phyloP scores from a whole-genome alignment of 257 asterid species.

The Leonotis leonurus region DNA sequence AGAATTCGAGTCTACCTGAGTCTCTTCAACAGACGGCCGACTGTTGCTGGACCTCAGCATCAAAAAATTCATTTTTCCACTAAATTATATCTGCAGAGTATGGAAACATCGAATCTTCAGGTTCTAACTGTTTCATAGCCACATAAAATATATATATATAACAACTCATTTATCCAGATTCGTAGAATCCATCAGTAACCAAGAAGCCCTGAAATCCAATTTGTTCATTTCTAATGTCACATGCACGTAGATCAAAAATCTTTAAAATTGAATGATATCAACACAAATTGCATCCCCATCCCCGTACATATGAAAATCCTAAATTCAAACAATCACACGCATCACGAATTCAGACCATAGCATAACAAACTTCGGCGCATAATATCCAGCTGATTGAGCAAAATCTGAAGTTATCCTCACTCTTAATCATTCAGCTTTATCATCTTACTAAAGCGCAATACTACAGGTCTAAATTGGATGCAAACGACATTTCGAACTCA shows the following conservation, averaged over 20 bases:
- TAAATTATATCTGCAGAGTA: constrained; percentile 27
- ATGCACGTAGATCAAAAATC: constrained; percentile 3
- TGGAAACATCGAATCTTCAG: constrained; percentile 1
- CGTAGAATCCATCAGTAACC: background rate
- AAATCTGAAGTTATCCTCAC: constrained; percentile 14
- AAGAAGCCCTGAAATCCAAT: constrained; percentile 7
- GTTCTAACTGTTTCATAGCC: background rate
- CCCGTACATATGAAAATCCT: background rate
- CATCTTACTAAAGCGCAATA: background rate
- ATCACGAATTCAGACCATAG: constrained; percentile 8
- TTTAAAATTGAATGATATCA: background rate
- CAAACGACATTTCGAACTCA: constrained; percentile 1
- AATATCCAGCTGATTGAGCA: constrained; percentile 9
- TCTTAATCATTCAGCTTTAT: constrained; percentile 4
- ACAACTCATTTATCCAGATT: background rate
- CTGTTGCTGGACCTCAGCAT: constrained; percentile 69
- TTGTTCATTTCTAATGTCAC: background rate
- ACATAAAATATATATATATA: background rate
- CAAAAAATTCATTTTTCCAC: constrained; percentile 78
- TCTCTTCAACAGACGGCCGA: constrained; percentile 52
- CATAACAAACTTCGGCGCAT: constrained; percentile 9
- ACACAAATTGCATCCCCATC: background rate
- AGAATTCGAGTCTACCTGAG: constrained; percentile 29
- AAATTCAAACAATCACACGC: constrained; percentile 3
- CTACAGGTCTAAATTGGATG: constrained; percentile 11